Conservation (phyloP, 2,329 filamentous ascomycete genomes). For the Sporothrix pseudoabietina region DNA sequence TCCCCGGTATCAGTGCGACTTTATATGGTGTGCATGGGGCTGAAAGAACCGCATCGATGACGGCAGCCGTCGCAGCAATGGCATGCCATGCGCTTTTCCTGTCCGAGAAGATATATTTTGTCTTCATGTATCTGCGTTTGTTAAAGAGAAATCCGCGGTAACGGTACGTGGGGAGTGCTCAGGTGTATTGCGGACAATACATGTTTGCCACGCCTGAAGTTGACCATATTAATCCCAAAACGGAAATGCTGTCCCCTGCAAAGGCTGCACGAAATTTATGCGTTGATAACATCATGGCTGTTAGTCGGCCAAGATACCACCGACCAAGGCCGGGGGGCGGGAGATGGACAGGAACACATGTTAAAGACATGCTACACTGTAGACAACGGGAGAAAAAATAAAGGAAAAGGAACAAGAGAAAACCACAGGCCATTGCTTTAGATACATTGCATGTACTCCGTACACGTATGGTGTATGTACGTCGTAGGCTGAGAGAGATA, state of each 20-base stretch:
- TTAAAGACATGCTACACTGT: no score
- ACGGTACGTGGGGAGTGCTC: background rate
- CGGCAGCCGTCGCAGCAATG: constrained; percentile 13
- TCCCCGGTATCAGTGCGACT: no score
- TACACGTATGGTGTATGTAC: no score
- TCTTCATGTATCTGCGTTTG: no score
- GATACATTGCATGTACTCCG: no score
- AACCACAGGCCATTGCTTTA: no score
- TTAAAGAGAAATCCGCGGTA: background rate
- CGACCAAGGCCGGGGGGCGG: no score
- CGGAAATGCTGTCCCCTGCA: background rate
- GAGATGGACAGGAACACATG: background rate
- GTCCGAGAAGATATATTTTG: background rate
- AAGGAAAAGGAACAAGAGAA: no score
- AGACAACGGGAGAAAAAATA: no score
- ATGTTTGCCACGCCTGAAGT: background rate
- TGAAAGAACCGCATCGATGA: constrained; percentile 3
- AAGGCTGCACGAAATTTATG: constrained; percentile 6
- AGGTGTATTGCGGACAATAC: background rate
- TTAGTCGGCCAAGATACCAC: background rate
- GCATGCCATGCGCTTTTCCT: background rate
- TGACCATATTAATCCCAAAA: background rate
- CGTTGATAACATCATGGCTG: constrained; percentile 23
- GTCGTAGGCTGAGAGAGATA: no score
- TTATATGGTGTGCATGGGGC: background rate